phyloP scores from a whole-genome alignment of 2,329 filamentous ascomycete species.

The Colletotrichum orchidophilum region DNA sequence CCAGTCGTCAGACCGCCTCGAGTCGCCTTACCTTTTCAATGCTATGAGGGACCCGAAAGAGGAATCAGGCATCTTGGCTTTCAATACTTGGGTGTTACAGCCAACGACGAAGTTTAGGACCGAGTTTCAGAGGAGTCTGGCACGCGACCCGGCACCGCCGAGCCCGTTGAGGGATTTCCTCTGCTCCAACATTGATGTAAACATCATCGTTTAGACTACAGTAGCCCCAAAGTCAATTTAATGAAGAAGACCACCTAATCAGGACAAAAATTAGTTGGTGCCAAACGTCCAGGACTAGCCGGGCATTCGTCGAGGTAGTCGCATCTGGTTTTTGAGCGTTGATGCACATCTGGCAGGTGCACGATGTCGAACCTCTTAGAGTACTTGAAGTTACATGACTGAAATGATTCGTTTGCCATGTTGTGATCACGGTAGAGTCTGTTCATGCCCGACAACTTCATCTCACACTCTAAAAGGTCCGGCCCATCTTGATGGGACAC shows the following conservation, averaged over 20 bases:
- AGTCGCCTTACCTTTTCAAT: conserved; percentile 46
- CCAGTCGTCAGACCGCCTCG: conserved; percentile 41
- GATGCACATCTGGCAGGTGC: neutral
- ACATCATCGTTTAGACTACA: neutral
- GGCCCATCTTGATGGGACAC: neutral
- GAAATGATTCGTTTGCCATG: neutral
- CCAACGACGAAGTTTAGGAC: conserved; percentile 40
- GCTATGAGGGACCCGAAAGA: conserved; percentile 44
- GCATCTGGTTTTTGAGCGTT: neutral
- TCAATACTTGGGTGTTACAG: conserved; percentile 46
- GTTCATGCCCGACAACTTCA: neutral
- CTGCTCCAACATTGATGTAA: neutral
- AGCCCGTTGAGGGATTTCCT: conserved; percentile 41
- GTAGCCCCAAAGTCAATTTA: neutral
- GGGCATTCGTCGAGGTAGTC: neutral
- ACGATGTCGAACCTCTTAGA: neutral
- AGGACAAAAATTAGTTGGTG: neutral
- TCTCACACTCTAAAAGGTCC: neutral
- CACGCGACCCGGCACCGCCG: conserved; percentile 42
- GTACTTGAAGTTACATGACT: neutral
- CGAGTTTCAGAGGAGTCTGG: conserved; percentile 41
- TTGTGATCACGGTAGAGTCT: neutral
- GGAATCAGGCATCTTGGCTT: conserved; percentile 43
- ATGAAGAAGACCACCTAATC: neutral
- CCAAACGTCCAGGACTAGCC: neutral